A percentile compares a stretch with the other conserved stretches of the same genome.
phyloP scores from a whole-genome alignment of 352 stramenopile genomes.

The Blastocystis sp. region DNA sequence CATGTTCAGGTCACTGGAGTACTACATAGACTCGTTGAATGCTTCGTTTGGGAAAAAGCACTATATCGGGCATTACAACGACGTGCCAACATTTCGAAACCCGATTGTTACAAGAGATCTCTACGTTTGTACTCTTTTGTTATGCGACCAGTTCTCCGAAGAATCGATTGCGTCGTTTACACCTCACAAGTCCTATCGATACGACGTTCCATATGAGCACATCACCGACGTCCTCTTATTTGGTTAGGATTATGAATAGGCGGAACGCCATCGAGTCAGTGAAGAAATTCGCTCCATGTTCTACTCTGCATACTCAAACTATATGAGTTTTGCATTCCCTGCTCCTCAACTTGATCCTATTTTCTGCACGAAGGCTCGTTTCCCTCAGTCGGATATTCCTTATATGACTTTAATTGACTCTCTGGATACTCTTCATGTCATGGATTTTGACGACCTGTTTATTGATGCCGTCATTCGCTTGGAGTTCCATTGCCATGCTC shows the following conservation, averaged over 20 bases:
- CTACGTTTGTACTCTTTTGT: neutral
- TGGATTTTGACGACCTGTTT: slow-evolving; percentile 76
- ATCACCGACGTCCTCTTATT: neutral
- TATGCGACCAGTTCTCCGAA: slow-evolving; percentile 14
- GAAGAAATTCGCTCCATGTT: slow-evolving; percentile 11
- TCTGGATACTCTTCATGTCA: slow-evolving; percentile 77
- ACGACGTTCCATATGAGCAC: neutral
- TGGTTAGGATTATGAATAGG: neutral
- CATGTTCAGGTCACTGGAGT: neutral
- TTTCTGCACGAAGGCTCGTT: neutral
- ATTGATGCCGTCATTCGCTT: slow-evolving; percentile 66
- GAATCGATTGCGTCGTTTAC: neutral
- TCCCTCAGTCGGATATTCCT: slow-evolving; percentile 12
- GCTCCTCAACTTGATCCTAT: slow-evolving; percentile 31
- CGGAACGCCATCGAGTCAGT: neutral
- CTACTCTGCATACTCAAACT: slow-evolving; percentile 8
- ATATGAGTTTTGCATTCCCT: neutral
- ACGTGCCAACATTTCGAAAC: neutral
- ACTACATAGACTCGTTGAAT: neutral
- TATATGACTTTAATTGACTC: slow-evolving; percentile 78
- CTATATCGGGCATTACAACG: neutral
- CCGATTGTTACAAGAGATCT: neutral
- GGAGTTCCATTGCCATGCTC: neutral
- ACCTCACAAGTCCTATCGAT: neutral
- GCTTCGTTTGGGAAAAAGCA: neutral